Evolutionary conservation across 2,329 filamentous ascomycete species (phyloP).

Genomic region (Verticillium zaregamsianum): DNA sequence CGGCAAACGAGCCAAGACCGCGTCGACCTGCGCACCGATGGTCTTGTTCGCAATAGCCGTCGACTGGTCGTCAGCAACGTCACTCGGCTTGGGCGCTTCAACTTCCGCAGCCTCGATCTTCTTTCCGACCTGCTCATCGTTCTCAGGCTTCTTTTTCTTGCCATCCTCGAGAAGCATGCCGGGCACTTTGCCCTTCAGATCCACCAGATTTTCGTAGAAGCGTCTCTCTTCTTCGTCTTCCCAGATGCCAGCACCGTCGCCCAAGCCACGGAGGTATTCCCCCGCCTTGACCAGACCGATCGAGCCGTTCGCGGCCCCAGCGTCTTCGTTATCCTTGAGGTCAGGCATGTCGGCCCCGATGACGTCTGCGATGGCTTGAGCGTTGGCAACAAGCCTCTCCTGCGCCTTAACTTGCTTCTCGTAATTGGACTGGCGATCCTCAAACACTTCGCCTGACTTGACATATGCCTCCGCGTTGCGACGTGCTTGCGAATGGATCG

Average conservation of each 20-base stretch:
- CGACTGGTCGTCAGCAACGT: slow-evolving; percentile 73
- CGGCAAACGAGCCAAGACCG: slow-evolving; percentile 79
- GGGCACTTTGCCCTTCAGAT: slow-evolving; percentile 93
- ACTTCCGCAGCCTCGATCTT: slow-evolving; percentile 46
- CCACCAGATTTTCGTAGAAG: slow-evolving; percentile 96
- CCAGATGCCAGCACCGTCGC: slow-evolving; percentile 93
- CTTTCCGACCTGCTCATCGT: slow-evolving; percentile 78
- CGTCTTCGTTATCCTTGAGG: slow-evolving; percentile 75
- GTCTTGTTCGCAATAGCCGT: slow-evolving; percentile 97
- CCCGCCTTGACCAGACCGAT: slow-evolving; percentile 93
- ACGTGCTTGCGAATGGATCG: slow-evolving; percentile 78
- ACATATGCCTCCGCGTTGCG: slow-evolving; percentile 98
- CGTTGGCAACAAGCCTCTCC: slow-evolving; percentile 84
- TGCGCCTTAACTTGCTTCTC: slow-evolving; percentile 91
- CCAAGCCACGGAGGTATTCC: slow-evolving; percentile 86
- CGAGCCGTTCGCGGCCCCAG: slow-evolving; percentile 63
- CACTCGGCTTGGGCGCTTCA: slow-evolving; percentile 44
- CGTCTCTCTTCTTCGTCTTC: slow-evolving; percentile 96
- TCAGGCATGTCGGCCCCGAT: slow-evolving; percentile 92
- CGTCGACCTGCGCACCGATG: slow-evolving; percentile 93
- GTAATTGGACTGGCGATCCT: slow-evolving; percentile 92
- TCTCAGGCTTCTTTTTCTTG: slow-evolving; percentile 87
- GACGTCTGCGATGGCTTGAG: slow-evolving; percentile 84
- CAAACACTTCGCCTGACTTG: slow-evolving; percentile 96
- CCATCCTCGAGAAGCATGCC: slow-evolving; percentile 88